Evolutionary conservation across 2,329 filamentous ascomycete species (phyloP).

Genomic region (Calycina marina): DNA sequence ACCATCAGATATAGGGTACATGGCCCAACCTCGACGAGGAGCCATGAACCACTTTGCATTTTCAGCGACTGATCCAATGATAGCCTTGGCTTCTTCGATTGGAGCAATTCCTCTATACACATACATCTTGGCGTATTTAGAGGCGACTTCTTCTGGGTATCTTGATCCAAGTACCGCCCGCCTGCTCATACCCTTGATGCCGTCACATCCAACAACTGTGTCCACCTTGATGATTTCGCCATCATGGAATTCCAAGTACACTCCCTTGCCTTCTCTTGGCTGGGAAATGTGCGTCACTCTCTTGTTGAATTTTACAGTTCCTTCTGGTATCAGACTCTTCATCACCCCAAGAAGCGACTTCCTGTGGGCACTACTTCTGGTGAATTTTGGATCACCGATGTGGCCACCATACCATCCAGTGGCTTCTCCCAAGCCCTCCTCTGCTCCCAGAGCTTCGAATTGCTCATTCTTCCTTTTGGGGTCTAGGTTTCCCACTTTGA

Average conservation of each 20-base stretch:
- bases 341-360: constrained; percentile 21
- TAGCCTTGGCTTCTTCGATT: constrained; percentile 35
- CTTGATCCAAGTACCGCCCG: constrained; percentile 33
- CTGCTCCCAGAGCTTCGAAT: constrained; percentile 13
- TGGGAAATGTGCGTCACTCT: constrained; percentile 22
- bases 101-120: constrained; percentile 48
- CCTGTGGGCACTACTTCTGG: constrained; percentile 17
- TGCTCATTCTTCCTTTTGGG: constrained; percentile 15
- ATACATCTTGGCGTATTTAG: constrained; percentile 42
- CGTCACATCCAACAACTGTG: constrained; percentile 44
- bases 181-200: constrained; percentile 43
- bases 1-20: constrained; percentile 40
- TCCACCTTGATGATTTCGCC: constrained; percentile 23
- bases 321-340: constrained; percentile 25
- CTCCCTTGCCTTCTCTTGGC: constrained; percentile 11
- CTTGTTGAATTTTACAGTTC: constrained; percentile 23
- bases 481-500: background rate
- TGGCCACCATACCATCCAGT: constrained; percentile 9
- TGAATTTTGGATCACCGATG: constrained; percentile 6
- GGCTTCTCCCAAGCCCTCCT: constrained; percentile 13
- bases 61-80: constrained; percentile 32
- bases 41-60: constrained; percentile 35
- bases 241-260: constrained; percentile 28
- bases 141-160: constrained; percentile 10
- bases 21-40: constrained; percentile 40